These are phyloP conservation scores for Annulohypoxylon stygium DNA, from an alignment of 495 filamentous ascomycete genomes.

Conservation along the genomic window DNA sequence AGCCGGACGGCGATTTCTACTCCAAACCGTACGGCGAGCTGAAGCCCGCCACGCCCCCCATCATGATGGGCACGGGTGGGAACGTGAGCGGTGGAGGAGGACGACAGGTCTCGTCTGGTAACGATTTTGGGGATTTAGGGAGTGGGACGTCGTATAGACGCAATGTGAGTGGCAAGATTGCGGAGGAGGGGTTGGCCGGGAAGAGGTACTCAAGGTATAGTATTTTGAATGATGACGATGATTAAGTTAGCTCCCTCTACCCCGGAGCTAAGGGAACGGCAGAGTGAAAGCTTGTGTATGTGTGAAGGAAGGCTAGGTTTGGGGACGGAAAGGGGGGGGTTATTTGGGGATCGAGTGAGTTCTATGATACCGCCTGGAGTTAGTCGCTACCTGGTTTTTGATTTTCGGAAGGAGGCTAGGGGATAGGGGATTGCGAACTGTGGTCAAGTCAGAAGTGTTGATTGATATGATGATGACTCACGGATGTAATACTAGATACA, in stretches of 20 bases:
- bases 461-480: constrained; percentile 40
- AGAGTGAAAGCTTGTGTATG: neutral
- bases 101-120: constrained; percentile 67
- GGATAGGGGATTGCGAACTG: neutral
- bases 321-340: neutral
- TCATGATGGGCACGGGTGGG: constrained; percentile 57
- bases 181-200: constrained; percentile 76
- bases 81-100: constrained; percentile 23
- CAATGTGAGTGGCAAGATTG: constrained; percentile 86
- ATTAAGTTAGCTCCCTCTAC: constrained; percentile 16
- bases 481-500: constrained; percentile 41
- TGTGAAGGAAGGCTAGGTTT: neutral
- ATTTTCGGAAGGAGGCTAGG: constrained; percentile 2
- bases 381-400: constrained; percentile 10
- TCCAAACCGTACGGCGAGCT: constrained; percentile 65
- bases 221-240: constrained; percentile 51
- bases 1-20: constrained; percentile 67
- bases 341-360: constrained; percentile 14
- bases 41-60: constrained; percentile 60
- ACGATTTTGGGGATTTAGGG: constrained; percentile 70
- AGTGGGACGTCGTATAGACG: constrained; percentile 56
- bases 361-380: constrained; percentile 22
- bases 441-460: neutral
- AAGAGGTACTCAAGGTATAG: constrained; percentile 51
- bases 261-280: neutral